phyloP scores from a whole-genome alignment of 2,329 filamentous ascomycete genomes.

The Atkinsonella texensis region DNA sequence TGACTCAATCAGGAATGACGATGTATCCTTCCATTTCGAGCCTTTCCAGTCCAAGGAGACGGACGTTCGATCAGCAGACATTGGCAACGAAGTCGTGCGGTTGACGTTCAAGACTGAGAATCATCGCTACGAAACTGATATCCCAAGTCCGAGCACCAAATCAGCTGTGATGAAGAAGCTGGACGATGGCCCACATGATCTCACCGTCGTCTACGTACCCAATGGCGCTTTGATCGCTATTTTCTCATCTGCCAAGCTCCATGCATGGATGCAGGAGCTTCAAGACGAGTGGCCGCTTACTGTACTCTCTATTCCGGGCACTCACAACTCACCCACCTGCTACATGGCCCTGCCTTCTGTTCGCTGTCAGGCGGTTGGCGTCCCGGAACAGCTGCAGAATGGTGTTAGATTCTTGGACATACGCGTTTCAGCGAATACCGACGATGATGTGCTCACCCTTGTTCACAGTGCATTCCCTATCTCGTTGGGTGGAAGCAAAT shows the following conservation, averaged over 20 bases:
- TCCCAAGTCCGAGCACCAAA: slow-evolving; percentile 48
- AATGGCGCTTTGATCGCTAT: slow-evolving; percentile 46
- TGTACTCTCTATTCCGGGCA: slow-evolving; percentile 80
- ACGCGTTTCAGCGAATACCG: slow-evolving; percentile 47
- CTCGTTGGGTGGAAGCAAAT: slow-evolving; percentile 68
- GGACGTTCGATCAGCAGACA: slow-evolving; percentile 46
- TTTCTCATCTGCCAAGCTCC: slow-evolving; percentile 56
- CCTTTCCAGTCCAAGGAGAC: slow-evolving; percentile 52
- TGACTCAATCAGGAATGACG: slow-evolving; percentile 46
- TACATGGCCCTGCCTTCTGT: slow-evolving; percentile 81
- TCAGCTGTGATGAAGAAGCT: slow-evolving; percentile 50
- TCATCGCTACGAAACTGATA: slow-evolving; percentile 55
- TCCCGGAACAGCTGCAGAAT: slow-evolving; percentile 70
- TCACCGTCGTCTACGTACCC: slow-evolving; percentile 56
- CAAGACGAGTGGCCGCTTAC: slow-evolving; percentile 61
- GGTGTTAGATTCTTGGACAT: slow-evolving; percentile 93
- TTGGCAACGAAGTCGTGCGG: slow-evolving; percentile 54
- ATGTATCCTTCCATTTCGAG: slow-evolving; percentile 50
- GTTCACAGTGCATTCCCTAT: slow-evolving; percentile 89
- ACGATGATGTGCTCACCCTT: slow-evolving; percentile 59
- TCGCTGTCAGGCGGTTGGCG: slow-evolving; percentile 74
- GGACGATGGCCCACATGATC: slow-evolving; percentile 36
- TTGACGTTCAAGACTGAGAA: slow-evolving; percentile 56
- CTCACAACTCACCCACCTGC: slow-evolving; percentile 85
- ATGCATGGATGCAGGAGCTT: slow-evolving; percentile 72